Percentiles rank a stretch among this genome's conserved stretches.
These are phyloP conservation scores for Tylopilus balloui DNA, from an alignment of 768 basidiomycete species.

Conservation along the genomic window DNA sequence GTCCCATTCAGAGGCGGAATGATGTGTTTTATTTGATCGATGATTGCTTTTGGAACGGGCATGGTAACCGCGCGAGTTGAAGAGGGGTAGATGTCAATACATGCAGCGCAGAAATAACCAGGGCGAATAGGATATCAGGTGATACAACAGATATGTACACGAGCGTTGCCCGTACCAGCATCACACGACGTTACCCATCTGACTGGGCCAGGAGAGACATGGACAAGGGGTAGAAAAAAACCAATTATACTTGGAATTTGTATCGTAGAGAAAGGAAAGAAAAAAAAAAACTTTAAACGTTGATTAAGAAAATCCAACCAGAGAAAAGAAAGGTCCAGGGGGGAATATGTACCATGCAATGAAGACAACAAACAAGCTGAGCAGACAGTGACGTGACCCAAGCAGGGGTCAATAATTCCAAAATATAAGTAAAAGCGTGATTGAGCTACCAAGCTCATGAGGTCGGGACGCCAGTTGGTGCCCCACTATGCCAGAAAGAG, in stretches of 20 bases:
- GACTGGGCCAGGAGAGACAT: conserved; percentile 2
- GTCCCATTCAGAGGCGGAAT: conserved; percentile 88
- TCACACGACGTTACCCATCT: neutral
- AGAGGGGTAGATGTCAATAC: neutral
- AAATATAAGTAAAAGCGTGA: conserved; percentile 29
- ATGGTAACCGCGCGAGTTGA: conserved; percentile 33
- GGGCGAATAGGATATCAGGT: conserved; percentile 23
- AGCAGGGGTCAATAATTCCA: conserved; percentile 28
- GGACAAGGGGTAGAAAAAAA: conserved; percentile 11
- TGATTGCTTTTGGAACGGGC: conserved; percentile 56
- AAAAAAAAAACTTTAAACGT: too few relatives aligned
- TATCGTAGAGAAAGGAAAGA: conserved; percentile 20
- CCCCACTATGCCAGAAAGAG: conserved; percentile 44
- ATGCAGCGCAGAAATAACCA: neutral
- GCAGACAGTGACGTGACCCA: conserved; percentile 8
- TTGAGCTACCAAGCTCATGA: conserved; percentile 11
- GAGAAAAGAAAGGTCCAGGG: conserved; percentile 19
- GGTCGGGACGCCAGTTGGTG: conserved; percentile 18
- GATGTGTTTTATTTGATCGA: conserved; percentile 72
- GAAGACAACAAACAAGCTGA: neutral
- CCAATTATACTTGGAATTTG: conserved; percentile 24
- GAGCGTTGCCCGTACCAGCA: conserved; percentile 13
- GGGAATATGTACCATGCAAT: conserved; percentile 24
- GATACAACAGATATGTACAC: conserved; percentile 28
- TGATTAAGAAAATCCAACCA: conserved; percentile 15